These are phyloP conservation scores for Exserohilum turcica DNA, from an alignment of 2,329 filamentous ascomycete species.

Conservation along the genomic window DNA sequence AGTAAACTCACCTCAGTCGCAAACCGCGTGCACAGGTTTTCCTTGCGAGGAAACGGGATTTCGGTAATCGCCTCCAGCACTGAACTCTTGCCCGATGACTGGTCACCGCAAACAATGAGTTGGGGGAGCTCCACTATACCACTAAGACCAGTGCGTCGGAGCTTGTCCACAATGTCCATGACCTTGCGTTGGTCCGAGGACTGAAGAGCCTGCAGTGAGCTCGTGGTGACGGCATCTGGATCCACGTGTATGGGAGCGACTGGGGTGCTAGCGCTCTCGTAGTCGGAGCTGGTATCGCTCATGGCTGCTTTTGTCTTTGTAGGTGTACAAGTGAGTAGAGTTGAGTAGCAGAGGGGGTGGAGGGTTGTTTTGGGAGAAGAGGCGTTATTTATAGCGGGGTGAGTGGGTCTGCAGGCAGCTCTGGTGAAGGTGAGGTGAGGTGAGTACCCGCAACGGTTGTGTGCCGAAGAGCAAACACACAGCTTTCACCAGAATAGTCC, in stretches of 20 bases:
- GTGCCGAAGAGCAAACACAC: background rate
- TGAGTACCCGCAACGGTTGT: background rate
- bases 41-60: conserved; percentile 63
- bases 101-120: conserved; percentile 52
- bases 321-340: conserved; percentile 47
- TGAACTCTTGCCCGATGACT: conserved; percentile 67
- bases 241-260: conserved; percentile 7
- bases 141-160: conserved; percentile 56
- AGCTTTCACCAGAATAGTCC: background rate
- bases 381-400: background rate
- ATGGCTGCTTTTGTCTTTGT: background rate
- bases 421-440: background rate
- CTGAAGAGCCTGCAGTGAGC: conserved; percentile 52
- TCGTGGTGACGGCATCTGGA: conserved; percentile 30
- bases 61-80: conserved; percentile 68
- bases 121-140: conserved; percentile 40
- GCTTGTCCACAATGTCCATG: conserved; percentile 59
- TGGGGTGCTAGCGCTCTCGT: background rate
- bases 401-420: background rate
- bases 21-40: conserved; percentile 64
- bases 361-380: background rate
- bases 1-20: conserved; percentile 50
- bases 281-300: background rate
- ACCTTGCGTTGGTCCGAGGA: conserved; percentile 53
- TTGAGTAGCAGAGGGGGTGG: background rate